Conservation (phyloP, 169 alveolate genomes). For the Babesia ovis region DNA sequence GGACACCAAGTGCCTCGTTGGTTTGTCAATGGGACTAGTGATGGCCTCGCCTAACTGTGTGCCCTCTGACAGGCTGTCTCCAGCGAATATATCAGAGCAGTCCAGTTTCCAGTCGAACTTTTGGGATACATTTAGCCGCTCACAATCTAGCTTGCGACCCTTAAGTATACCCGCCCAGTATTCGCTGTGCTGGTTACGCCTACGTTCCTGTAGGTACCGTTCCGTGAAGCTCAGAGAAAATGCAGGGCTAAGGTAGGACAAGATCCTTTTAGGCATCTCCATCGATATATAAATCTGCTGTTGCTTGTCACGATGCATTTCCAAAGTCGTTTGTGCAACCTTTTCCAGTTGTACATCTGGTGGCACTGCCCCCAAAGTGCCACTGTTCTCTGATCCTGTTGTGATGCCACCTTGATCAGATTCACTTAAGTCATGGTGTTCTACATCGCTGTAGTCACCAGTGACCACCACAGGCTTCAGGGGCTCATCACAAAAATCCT, state of each 20-base stretch:
- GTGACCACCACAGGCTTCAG: neutral
- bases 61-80: constrained; percentile 15
- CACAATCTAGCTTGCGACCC: constrained; percentile 59
- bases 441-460: neutral
- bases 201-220: constrained; percentile 38
- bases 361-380: neutral
- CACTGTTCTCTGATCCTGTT: neutral
- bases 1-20: constrained; percentile 19
- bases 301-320: constrained; percentile 26
- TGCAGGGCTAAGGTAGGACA: constrained; percentile 37
- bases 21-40: constrained; percentile 13
- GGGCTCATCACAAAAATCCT: constrained; percentile 17
- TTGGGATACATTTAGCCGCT: constrained; percentile 8
- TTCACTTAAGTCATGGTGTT: neutral
- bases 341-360: neutral
- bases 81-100: constrained; percentile 36
- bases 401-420: neutral
- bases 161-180: constrained; percentile 70
- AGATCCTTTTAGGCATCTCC: constrained; percentile 52
- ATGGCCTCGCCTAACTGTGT: constrained; percentile 14
- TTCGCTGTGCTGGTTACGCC: constrained; percentile 51
- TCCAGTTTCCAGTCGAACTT: constrained; percentile 32
- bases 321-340: neutral
- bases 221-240: constrained; percentile 42
- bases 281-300: constrained; percentile 43